phyloP scores from a whole-genome alignment of 2,329 filamentous ascomycete genomes.

The Mycogone perniciosa region DNA sequence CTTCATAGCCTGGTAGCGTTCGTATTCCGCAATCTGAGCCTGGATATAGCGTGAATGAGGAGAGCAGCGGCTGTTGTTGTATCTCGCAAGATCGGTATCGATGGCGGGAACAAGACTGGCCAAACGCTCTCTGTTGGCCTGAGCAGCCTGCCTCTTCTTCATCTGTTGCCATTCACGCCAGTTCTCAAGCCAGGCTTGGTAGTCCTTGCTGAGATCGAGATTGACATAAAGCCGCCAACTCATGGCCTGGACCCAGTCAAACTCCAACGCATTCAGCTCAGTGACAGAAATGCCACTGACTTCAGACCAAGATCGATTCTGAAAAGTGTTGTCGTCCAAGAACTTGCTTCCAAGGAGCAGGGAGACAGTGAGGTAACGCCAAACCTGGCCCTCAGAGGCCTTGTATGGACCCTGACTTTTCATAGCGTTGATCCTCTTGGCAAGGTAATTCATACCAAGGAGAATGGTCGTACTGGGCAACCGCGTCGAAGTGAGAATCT shows the following conservation, averaged over 20 bases:
- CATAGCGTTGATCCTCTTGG: constrained; percentile 73
- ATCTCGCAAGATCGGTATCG: constrained; percentile 36
- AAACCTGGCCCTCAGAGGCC: constrained; percentile 65
- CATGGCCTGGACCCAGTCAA: constrained; percentile 80
- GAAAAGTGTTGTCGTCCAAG: constrained; percentile 93
- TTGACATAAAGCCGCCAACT: constrained; percentile 83
- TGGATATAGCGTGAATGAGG: constrained; percentile 43
- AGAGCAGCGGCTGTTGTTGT: constrained; percentile 33
- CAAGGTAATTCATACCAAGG: constrained; percentile 82
- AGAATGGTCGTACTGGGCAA: constrained; percentile 88
- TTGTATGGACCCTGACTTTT: constrained; percentile 49
- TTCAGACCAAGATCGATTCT: constrained; percentile 94
- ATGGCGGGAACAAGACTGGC: constrained; percentile 43
- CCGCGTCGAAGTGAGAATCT: constrained; percentile 84
- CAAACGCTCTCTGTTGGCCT: constrained; percentile 44
- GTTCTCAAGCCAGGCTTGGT: constrained; percentile 55
- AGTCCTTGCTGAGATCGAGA: constrained; percentile 67
- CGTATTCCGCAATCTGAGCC: constrained; percentile 51
- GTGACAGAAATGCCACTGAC: constrained; percentile 82
- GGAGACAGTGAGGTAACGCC: constrained; percentile 79
- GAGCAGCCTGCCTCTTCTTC: constrained; percentile 47
- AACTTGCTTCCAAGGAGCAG: constrained; percentile 91
- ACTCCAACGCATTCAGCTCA: constrained; percentile 80
- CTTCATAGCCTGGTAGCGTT: constrained; percentile 42
- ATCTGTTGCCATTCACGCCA: constrained; percentile 52